Percentiles rank a stretch among this genome's conserved stretches.
These are phyloP conservation scores for Cryptococcus sp. DNA, from an alignment of 1,284 basidiomycete species.

Conservation along the genomic window DNA sequence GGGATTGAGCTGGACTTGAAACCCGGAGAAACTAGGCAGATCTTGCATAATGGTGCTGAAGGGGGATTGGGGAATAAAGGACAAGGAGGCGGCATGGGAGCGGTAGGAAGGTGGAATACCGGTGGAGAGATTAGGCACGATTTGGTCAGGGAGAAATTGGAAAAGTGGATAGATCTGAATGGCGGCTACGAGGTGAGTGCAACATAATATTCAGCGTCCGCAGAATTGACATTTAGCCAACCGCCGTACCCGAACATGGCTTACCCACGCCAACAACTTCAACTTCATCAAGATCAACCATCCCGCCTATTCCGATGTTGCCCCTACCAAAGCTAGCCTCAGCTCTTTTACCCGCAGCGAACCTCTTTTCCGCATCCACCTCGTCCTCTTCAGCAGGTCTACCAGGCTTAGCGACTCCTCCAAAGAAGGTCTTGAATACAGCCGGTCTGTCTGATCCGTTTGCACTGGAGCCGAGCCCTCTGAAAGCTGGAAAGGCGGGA, in stretches of 20 bases:
- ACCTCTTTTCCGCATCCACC: constrained; percentile 23
- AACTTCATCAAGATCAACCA: constrained; percentile 16
- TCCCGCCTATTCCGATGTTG: constrained; percentile 44
- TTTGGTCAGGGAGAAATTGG: constrained; percentile 32
- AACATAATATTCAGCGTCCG: not conserved
- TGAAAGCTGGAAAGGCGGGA: constrained; percentile 12
- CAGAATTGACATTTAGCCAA: constrained; percentile 3
- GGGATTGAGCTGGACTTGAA: constrained; percentile 44
- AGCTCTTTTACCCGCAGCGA: constrained; percentile 24
- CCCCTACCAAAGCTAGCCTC: constrained; percentile 18
- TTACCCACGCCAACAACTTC: constrained; percentile 36
- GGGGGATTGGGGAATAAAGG: constrained; percentile 37
- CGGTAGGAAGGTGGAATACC: constrained; percentile 45
- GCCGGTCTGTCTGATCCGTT: constrained; percentile 38
- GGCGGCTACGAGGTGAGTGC: constrained; percentile 33
- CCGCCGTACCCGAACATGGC: constrained; percentile 5
- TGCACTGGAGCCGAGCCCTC: constrained; percentile 18
- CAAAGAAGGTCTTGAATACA: constrained; percentile 9
- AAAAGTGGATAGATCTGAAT: constrained; percentile 44
- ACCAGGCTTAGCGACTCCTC: constrained; percentile 11
- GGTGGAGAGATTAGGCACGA: constrained; percentile 37
- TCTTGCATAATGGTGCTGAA: constrained; percentile 28
- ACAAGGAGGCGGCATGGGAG: constrained; percentile 41
- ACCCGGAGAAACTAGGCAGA: constrained; percentile 40
- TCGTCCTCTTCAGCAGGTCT: constrained; percentile 11